Base-by-base conservation (phyloP, 202 grass and related monocot genomes). In the Eragrostis tef region DNA sequence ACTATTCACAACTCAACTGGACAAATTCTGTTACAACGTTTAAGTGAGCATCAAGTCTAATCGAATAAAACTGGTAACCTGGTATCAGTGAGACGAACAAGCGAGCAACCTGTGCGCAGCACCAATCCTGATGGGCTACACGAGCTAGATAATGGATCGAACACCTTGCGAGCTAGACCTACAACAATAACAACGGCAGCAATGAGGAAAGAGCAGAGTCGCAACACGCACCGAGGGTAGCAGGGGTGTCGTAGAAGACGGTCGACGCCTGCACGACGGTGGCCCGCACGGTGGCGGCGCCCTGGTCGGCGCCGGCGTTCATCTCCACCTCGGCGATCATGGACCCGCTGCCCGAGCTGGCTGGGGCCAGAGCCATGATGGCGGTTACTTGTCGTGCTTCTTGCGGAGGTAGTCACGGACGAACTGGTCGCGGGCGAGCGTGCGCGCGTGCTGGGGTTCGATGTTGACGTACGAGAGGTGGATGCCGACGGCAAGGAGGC, bases 381-480 rank as follows among this genome's bases (percentile, higher is more conserved):
- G 44, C 57, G 25, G 21, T 41, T 85, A 89, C 74, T 84, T 79
- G 87, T 56, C 74, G 80, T 85, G 85, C 86, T 94, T 94, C 88
- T 14, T 92, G 68, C 86, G 79, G 73, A 98, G 88, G 88, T 91
- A 83, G 26, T 94, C 92, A 52, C 90, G 88, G 56, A 91, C 80
- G 70, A 89, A 91, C 51, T 93, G 81, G 70, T 98, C 95, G 64
- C 95, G 90, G 25, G 95, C 90, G 82, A 93, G 88, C 20, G 88
- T 91, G 64, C 95, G 90, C 24, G 90, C 88, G 41, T 90, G 86
- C 83, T 94, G 88, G 29, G 94, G 94, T 39, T 82, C 88, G 92
- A 94, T 62, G 92, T 94, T 59, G 88, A 64, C 90, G 88, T 98
- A 93, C 71, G 95, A 98, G 65, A 98, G 86, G 74, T 91, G 92